These are phyloP conservation scores for Oidium heveae DNA, from an alignment of 2,329 filamentous ascomycete species.

Conservation along the genomic window DNA sequence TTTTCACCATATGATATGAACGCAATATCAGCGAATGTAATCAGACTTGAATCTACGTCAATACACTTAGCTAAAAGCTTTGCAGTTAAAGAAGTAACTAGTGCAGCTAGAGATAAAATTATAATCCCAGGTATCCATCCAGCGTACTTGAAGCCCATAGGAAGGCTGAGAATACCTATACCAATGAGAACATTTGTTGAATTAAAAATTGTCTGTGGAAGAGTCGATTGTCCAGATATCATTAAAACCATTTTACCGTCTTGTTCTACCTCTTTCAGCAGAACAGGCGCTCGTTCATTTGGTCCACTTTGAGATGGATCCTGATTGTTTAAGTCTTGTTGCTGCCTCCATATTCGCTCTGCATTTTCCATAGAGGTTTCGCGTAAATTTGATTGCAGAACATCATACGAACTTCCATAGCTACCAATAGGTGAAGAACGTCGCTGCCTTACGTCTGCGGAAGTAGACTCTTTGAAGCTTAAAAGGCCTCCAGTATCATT, in stretches of 20 bases:
- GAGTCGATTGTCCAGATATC: slow-evolving; percentile 77
- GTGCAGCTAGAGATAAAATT: slow-evolving; percentile 48
- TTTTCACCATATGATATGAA: slow-evolving; percentile 70
- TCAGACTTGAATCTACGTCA: slow-evolving; percentile 59
- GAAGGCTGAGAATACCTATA: slow-evolving; percentile 69
- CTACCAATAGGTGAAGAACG: slow-evolving; percentile 46
- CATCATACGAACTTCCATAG: slow-evolving; percentile 37
- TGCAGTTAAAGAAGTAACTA: slow-evolving; percentile 65
- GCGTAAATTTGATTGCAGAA: slow-evolving; percentile 16
- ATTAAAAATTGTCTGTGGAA: slow-evolving; percentile 91
- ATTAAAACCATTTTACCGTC: slow-evolving; percentile 66
- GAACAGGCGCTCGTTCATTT: slow-evolving; percentile 39
- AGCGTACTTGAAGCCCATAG: slow-evolving; percentile 64
- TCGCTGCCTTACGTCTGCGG: slow-evolving; percentile 32
- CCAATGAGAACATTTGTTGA: slow-evolving; percentile 64
- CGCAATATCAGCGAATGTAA: slow-evolving; percentile 85
- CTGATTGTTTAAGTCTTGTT: slow-evolving; percentile 14
- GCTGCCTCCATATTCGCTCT: slow-evolving; percentile 25
- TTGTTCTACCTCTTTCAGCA: slow-evolving; percentile 77
- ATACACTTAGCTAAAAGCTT: slow-evolving; percentile 68
- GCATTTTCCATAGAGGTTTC: slow-evolving; percentile 24
- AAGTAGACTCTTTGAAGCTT: slow-evolving; percentile 23
- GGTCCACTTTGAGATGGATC: neutral
- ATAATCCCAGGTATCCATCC: slow-evolving; percentile 67
- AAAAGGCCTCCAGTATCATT: slow-evolving; percentile 13